Percentiles rank a stretch among this genome's conserved stretches.
phyloP scores from a whole-genome alignment of 1,284 basidiomycete genomes.

The Pseudozyma sp. region DNA sequence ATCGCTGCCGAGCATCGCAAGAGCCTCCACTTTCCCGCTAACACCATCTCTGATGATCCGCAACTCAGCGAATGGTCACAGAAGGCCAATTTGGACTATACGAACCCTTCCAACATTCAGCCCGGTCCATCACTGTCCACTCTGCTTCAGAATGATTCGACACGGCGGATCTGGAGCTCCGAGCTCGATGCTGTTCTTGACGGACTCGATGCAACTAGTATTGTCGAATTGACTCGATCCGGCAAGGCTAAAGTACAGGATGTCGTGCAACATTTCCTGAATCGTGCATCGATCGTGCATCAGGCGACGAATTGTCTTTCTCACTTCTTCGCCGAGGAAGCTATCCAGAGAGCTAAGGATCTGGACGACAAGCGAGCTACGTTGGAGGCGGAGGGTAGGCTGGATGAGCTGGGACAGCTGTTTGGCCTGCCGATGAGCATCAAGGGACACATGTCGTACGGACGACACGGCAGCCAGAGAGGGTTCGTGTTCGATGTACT shows the following conservation, averaged over 20 bases:
- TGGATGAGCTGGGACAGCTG: conserved; percentile 30
- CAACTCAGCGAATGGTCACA: conserved; percentile 18
- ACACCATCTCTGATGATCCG: conserved; percentile 12
- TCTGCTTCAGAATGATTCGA: conserved; percentile 13
- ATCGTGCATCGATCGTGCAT: conserved; percentile 40
- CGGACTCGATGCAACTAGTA: conserved; percentile 29
- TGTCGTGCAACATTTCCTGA: conserved; percentile 28
- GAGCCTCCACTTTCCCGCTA: conserved; percentile 6
- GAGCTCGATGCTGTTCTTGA: conserved; percentile 13
- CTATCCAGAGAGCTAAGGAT: conserved; percentile 17
- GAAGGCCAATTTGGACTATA: conserved; percentile 9
- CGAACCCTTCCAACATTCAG: conserved; percentile 9
- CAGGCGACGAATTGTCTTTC: conserved; percentile 52
- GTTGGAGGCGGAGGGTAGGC: conserved; percentile 10
- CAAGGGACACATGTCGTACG: conserved; percentile 47
- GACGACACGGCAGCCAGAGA: conserved; percentile 43
- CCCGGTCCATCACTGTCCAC: conserved; percentile 27
- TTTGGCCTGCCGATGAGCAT: conserved; percentile 55
- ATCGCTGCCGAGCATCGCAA: conserved; percentile 28
- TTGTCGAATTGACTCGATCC: conserved; percentile 21
- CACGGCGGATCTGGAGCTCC: conserved; percentile 18
- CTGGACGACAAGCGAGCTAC: conserved; percentile 28
- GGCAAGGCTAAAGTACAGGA: conserved; percentile 23
- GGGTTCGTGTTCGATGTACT: conserved; percentile 57
- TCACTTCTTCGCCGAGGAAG: conserved; percentile 32